Percentiles rank a stretch among this genome's conserved stretches.
These are phyloP conservation scores for Lactarius tabidus DNA, from an alignment of 768 basidiomycete genomes.

Conservation along the genomic window DNA sequence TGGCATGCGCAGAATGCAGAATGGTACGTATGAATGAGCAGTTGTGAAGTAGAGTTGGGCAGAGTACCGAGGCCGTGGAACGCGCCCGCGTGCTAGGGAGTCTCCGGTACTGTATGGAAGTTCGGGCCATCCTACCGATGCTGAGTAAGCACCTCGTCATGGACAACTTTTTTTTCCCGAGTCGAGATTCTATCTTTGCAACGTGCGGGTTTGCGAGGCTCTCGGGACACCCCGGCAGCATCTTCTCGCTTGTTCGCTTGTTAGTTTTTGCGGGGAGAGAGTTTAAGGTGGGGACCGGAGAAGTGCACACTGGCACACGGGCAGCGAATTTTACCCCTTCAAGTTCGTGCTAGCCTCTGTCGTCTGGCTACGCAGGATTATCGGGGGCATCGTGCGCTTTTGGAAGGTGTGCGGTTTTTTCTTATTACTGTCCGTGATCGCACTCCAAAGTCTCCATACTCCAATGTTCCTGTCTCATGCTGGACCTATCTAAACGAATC, in stretches of 20 bases:
- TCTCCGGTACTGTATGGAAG: too few relatives aligned
- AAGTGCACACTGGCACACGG: background rate
- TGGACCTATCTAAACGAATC: background rate
- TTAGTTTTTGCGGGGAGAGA: background rate
- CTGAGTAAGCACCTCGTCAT: background rate
- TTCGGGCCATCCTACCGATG: too few relatives aligned
- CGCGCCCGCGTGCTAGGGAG: too few relatives aligned
- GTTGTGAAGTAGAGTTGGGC: too few relatives aligned
- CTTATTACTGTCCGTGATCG: background rate
- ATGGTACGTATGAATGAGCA: too few relatives aligned
- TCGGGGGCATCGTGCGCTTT: conserved; percentile 3
- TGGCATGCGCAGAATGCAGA: too few relatives aligned
- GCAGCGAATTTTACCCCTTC: background rate
- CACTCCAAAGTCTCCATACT: background rate
- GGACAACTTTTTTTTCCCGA: background rate
- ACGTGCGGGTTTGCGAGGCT: background rate
- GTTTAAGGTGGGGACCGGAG: background rate
- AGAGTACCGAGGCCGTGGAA: too few relatives aligned
- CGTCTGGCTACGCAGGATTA: background rate
- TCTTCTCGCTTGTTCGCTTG: background rate
- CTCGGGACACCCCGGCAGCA: background rate
- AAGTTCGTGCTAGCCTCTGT: background rate
- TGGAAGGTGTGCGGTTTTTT: background rate
- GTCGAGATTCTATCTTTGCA: background rate
- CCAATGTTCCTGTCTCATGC: background rate